Conservation (phyloP, 306 rosid genomes). For the Biancaea sappan region DNA sequence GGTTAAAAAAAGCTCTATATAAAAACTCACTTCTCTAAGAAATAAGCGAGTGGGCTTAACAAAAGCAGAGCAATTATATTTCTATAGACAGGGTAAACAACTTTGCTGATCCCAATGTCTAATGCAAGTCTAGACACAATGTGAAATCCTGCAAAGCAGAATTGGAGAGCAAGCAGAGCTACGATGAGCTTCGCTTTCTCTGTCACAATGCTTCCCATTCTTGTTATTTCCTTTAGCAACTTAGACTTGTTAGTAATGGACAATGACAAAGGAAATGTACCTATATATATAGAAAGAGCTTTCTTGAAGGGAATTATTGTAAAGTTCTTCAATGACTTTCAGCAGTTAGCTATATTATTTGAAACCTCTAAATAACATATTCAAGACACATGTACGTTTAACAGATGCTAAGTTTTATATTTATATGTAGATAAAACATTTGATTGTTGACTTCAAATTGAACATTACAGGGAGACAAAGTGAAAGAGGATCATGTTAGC, state of each 20-base stretch:
- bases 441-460: conserved; percentile 53
- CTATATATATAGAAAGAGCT: conserved; percentile 33
- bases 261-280: conserved; percentile 2
- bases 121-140: conserved; percentile 76
- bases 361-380: conserved; percentile 12
- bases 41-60: conserved; percentile 64
- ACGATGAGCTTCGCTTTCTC: conserved; percentile 62
- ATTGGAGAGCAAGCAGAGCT: conserved; percentile 57
- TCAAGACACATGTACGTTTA: background rate
- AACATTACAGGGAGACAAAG: conserved; percentile 55
- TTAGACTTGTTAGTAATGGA: conserved; percentile 25
- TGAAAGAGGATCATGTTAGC: conserved; percentile 60
- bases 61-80: conserved; percentile 63
- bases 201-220: conserved; percentile 44
- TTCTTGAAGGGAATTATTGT: conserved; percentile 21
- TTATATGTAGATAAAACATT: background rate
- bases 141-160: conserved; percentile 79
- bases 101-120: conserved; percentile 75
- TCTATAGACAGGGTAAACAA: conserved; percentile 67
- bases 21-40: conserved; percentile 64
- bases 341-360: conserved; percentile 26
- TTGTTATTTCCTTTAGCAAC: conserved; percentile 7
- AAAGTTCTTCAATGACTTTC: conserved; percentile 9
- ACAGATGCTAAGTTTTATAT: background rate
- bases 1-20: background rate